Conservation (phyloP, 352 stramenopile genomes). For the Globisporangium paddicum region DNA sequence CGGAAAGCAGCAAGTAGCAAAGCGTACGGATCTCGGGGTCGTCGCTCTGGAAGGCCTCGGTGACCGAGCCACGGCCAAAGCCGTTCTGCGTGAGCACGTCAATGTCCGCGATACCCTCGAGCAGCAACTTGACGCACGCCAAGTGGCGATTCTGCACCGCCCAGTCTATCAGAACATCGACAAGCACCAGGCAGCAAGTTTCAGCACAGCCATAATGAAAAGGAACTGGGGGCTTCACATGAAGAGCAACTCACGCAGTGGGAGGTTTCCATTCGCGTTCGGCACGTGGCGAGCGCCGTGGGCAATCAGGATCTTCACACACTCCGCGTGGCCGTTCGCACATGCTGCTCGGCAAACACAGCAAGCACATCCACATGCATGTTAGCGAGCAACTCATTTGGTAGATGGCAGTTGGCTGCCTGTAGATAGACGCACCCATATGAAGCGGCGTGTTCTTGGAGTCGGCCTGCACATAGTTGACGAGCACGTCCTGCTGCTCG, state of each 20-base stretch:
- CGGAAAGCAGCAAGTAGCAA: background rate
- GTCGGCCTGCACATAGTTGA: conserved; percentile 76
- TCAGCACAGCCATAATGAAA: background rate
- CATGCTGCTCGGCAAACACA: conserved; percentile 37
- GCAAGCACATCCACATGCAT: background rate
- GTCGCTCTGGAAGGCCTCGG: conserved; percentile 80
- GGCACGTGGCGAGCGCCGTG: conserved; percentile 50
- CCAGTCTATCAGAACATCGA: conserved; percentile 52
- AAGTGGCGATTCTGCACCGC: conserved; percentile 85
- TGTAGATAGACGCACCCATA: conserved; percentile 50
- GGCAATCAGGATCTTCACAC: conserved; percentile 53
- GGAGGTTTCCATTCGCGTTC: conserved; percentile 73
- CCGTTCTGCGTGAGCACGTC: conserved; percentile 80
- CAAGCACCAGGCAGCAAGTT: background rate
- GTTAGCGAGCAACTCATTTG: background rate
- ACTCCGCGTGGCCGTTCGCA: conserved; percentile 68
- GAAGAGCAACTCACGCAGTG: conserved; percentile 66
- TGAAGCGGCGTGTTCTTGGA: conserved; percentile 80
- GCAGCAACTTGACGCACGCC: conserved; percentile 68
- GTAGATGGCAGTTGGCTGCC: background rate
- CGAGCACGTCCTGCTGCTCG: conserved; percentile 21
- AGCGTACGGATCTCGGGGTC: conserved; percentile 78
- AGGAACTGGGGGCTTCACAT: too few species aligned
- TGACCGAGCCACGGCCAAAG: conserved; percentile 79
- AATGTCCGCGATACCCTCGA: conserved; percentile 60